Percentiles rank a stretch among this genome's conserved stretches.
Conservation (phyloP, 331 rosid species). For the Acacia pycnantha region DNA sequence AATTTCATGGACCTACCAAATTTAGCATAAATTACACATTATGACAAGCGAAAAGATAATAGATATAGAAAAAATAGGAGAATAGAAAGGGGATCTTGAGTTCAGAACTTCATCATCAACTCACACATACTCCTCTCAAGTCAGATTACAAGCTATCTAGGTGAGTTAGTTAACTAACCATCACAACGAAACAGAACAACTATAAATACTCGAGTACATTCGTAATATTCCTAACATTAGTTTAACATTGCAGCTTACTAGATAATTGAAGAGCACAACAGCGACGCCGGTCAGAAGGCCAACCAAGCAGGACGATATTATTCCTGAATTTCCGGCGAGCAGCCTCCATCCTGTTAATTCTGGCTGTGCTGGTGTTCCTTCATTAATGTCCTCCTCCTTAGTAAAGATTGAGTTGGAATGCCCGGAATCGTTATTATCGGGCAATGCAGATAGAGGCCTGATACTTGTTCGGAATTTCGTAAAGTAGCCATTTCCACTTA, state of each 20-base stretch:
- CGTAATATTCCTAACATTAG: not conserved
- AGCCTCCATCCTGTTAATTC: slow-evolving; percentile 37
- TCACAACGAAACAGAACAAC: not conserved
- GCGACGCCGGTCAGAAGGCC: slow-evolving; percentile 90
- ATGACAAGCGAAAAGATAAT: not conserved
- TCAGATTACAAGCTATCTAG: not conserved
- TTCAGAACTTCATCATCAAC: not conserved
- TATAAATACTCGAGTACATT: not conserved
- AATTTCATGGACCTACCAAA: slow-evolving; percentile 69
- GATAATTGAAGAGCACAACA: slow-evolving; percentile 74
- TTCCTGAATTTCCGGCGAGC: slow-evolving; percentile 41
- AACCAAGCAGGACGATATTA: slow-evolving; percentile 70
- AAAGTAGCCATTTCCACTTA: not conserved
- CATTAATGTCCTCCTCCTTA: slow-evolving; percentile 4
- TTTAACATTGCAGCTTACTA: slow-evolving; percentile 38
- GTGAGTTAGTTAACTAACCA: not conserved
- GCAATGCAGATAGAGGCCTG: slow-evolving; percentile 36
- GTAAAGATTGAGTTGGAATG: not conserved
- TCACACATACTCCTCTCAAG: not conserved
- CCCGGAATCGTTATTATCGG: slow-evolving; percentile 26
- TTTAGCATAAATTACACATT: not conserved
- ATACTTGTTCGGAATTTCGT: not conserved
- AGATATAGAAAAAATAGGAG: not conserved
- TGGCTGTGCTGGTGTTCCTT: slow-evolving; percentile 24
- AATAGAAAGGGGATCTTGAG: not conserved